phyloP scores from a whole-genome alignment of 129 eudicot species.

The Flaveria trinervia region DNA sequence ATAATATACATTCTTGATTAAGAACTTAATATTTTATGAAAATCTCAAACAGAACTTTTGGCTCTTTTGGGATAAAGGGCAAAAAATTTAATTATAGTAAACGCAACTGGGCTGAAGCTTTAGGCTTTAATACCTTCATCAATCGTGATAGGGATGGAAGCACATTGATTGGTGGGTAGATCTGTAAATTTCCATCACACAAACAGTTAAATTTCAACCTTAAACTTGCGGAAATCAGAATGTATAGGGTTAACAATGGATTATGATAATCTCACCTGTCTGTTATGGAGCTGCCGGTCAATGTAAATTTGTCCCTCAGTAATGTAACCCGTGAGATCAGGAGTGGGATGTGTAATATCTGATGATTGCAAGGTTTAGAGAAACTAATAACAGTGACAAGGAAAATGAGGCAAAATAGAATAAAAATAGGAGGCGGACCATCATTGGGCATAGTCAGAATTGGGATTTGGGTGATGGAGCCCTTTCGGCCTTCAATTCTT shows the following conservation, averaged over 20 bases:
- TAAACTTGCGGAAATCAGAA: not conserved
- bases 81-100: too few species aligned
- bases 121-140: constrained; percentile 63
- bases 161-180: constrained; percentile 96
- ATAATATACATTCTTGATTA: not conserved
- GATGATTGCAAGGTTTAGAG: constrained; percentile 22
- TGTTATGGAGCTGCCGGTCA: constrained; percentile 90
- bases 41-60: not conserved
- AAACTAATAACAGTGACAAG: not conserved
- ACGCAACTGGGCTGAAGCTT: too few species aligned
- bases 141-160: constrained; percentile 95
- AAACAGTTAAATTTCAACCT: not conserved
- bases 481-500: constrained; percentile 93
- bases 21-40: not conserved
- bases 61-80: not conserved
- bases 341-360: constrained; percentile 99
- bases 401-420: not conserved
- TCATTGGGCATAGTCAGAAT: constrained; percentile 97
- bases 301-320: constrained; percentile 98
- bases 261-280: constrained; percentile 58
- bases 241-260: not conserved
- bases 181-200: constrained; percentile 46
- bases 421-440: constrained; percentile 39
- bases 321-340: constrained; percentile 99
- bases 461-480: constrained; percentile 96